Percentiles rank a stretch among this genome's conserved stretches.
These are phyloP conservation scores for Aspergillus steynii DNA, from an alignment of 495 filamentous ascomycete genomes.

Conservation along the genomic window DNA sequence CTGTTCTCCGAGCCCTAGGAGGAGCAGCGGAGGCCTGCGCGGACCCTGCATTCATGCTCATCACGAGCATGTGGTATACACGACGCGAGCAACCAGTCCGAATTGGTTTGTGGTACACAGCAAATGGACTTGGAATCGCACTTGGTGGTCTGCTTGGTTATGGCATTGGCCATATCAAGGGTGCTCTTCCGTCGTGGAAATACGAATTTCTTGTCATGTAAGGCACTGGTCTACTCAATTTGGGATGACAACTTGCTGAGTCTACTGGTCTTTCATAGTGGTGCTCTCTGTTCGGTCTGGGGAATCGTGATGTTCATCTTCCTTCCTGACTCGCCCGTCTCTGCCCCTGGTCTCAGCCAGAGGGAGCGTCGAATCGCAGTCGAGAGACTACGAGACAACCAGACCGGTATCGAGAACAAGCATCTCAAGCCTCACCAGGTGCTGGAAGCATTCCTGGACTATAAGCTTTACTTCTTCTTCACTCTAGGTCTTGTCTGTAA, in stretches of 20 bases:
- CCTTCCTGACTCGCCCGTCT: conserved; percentile 65
- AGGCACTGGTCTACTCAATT: not conserved
- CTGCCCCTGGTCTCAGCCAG: conserved; percentile 56
- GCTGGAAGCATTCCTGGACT: conserved; percentile 56
- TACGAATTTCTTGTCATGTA: conserved; percentile 56
- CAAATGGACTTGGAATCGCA: conserved; percentile 59
- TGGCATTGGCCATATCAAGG: conserved; percentile 56
- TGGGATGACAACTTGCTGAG: conserved; percentile 11
- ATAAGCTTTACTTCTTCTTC: conserved; percentile 65
- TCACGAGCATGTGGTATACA: conserved; percentile 53
- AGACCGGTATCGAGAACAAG: conserved; percentile 68
- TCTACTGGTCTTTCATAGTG: conserved; percentile 27
- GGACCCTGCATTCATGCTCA: conserved; percentile 39
- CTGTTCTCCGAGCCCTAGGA: conserved; percentile 49
- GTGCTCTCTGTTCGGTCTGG: conserved; percentile 55
- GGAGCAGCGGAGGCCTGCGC: conserved; percentile 59
- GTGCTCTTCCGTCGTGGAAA: conserved; percentile 56
- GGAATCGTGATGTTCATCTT: conserved; percentile 58
- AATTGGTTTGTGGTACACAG: conserved; percentile 61
- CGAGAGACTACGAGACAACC: conserved; percentile 58
- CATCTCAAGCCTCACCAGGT: conserved; percentile 60
- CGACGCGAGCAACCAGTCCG: conserved; percentile 58
- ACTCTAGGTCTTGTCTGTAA: conserved; percentile 51
- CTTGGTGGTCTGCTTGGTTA: conserved; percentile 60
- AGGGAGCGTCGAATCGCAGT: conserved; percentile 59